Evolutionary conservation across 768 basidiomycete species (phyloP).

Genomic region (Floccularia luteovirens): DNA sequence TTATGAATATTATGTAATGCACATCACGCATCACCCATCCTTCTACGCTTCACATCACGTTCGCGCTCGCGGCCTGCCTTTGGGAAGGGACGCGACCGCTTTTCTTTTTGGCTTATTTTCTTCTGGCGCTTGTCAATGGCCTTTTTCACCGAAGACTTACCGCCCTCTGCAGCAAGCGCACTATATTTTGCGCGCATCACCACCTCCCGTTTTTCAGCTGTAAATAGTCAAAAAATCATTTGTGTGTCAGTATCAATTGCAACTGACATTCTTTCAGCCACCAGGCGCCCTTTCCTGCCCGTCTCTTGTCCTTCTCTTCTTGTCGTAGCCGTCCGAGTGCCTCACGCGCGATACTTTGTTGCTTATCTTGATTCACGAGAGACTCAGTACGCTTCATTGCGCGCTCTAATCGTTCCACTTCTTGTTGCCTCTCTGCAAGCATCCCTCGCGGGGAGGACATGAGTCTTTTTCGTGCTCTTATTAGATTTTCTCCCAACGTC

Average conservation of each 20-base stretch:
- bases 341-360: slow-evolving; percentile 63
- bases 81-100: slow-evolving; percentile 68
- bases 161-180: slow-evolving; percentile 68
- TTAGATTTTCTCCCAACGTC: slow-evolving; percentile 57
- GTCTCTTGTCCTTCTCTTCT: slow-evolving; percentile 59
- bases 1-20: slow-evolving; percentile 1
- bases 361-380: slow-evolving; percentile 61
- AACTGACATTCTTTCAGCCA: slow-evolving; percentile 75
- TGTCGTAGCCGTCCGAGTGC: slow-evolving; percentile 48
- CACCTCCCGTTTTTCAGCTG: slow-evolving; percentile 75
- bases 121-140: slow-evolving; percentile 85
- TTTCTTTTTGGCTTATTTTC: slow-evolving; percentile 85
- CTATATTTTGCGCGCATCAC: slow-evolving; percentile 73
- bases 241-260: too few species aligned
- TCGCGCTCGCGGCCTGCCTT: slow-evolving; percentile 13
- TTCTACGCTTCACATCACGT: slow-evolving; percentile 8
- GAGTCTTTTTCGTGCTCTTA: slow-evolving; percentile 60
- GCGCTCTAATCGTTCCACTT: slow-evolving; percentile 61
- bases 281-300: slow-evolving; percentile 77
- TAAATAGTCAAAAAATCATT: too few species aligned
- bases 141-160: slow-evolving; percentile 76
- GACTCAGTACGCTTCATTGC: slow-evolving; percentile 77
- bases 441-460: slow-evolving; percentile 52
- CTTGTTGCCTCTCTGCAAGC: slow-evolving; percentile 53
- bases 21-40: slow-evolving; percentile 3